Evolutionary conservation across 169 alveolate species (phyloP).

Genomic region (Theileria sp.): DNA sequence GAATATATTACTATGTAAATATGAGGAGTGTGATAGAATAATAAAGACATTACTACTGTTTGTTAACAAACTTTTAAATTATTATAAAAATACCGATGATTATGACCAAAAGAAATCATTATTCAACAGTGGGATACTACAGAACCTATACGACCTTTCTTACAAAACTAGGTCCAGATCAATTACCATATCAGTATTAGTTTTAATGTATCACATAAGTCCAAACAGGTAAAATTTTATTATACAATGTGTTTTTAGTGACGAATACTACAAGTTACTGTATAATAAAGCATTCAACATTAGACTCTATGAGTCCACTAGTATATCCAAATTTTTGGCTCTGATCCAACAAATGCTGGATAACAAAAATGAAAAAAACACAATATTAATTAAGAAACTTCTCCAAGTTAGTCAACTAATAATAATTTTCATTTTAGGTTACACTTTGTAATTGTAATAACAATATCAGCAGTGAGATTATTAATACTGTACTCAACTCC

Average conservation of each 20-base stretch:
- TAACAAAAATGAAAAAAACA: not conserved
- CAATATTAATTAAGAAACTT: not conserved
- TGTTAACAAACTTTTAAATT: not conserved
- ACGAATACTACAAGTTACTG: conserved; percentile 1
- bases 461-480: not conserved
- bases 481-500: not conserved
- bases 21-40: conserved; percentile 3
- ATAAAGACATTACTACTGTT: conserved; percentile 1
- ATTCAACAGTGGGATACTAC: not conserved
- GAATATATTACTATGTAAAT: not conserved
- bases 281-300: conserved; percentile 17
- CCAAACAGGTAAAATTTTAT: conserved; percentile 2
- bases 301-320: conserved; percentile 46
- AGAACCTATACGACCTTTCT: not conserved
- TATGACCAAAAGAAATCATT: not conserved
- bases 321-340: conserved; percentile 4
- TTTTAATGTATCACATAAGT: not conserved
- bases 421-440: not conserved
- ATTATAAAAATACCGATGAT: not conserved
- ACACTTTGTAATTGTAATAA: not conserved
- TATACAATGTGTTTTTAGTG: not conserved
- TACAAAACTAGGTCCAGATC: not conserved
- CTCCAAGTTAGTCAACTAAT: not conserved
- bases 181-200: not conserved
- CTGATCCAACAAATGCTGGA: conserved; percentile 24